Base-by-base conservation (phyloP, 306 rosid species). In the Carpinus viminea region DNA sequence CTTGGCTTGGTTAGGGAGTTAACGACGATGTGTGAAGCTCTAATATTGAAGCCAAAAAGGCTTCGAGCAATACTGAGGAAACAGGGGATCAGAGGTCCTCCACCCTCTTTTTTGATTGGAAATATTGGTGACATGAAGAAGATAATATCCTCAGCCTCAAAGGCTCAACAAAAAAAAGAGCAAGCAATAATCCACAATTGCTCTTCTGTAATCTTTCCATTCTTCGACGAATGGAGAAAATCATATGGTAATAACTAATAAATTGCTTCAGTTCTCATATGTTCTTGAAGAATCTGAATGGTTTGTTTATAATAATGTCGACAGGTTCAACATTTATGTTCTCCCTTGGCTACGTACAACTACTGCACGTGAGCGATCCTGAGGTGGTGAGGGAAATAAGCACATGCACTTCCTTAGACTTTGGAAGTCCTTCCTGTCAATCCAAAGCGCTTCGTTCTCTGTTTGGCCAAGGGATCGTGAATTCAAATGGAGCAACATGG, bases 31-130 rank as follows among this genome's bases (percentile, higher is more conserved):
- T 81, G 72, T 26, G 45, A 38, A 28, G 50, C 46, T 4, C n/a
- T 87, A 11, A 80, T 82, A 57, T 7, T 15, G 54, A 76, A 82
- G 66, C 90, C 90, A 64, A 38, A 62, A 28, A 77, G 81, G 41
- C 77, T 84, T 54, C 72, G 88, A 13, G 50, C 83, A 50, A 65
- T 55, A 46, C 75, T 87, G 8, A 70, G 24, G 26, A 83, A 79
- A 16, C 91, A 88, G 83, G 86, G 91, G 9, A 81, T 88, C 68
- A 79, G 10, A 8, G 91, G 91, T 26, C 89, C 91, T 24, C 72
- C 84, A 5, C 74, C 84, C 24, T 54, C 80, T 69, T 26, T 86
- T 34, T 72, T 88, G 6, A 82, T 81, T 1, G 86, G 91, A 59
- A 88, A 88, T 46, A 77, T 81, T 4, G 7, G 2, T 20, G 89